Evolutionary conservation across 2,329 filamentous ascomycete genomes (phyloP).

Genomic region (Trichoderma harzianum): DNA sequence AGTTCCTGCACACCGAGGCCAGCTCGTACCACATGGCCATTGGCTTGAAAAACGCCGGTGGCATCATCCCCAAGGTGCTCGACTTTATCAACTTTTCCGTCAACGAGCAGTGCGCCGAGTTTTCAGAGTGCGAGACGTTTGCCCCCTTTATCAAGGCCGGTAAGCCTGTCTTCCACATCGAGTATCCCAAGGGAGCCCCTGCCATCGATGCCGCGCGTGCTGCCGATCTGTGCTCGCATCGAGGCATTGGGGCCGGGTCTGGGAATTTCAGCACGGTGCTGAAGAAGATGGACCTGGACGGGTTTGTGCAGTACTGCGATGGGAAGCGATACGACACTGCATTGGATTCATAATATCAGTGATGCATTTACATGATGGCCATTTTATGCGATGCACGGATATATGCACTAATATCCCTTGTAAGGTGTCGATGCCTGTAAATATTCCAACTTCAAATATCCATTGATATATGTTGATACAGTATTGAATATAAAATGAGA

Average conservation of each 20-base stretch:
- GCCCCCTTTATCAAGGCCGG: conserved; percentile 53
- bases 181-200: conserved; percentile 57
- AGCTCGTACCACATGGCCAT: conserved; percentile 53
- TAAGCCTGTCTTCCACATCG: conserved; percentile 72
- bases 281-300: conserved; percentile 62
- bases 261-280: conserved; percentile 60
- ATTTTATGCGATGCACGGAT: background rate
- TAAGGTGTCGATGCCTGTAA: background rate
- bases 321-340: conserved; percentile 30
- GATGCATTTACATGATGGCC: background rate
- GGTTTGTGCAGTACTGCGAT: conserved; percentile 58
- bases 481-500: background rate
- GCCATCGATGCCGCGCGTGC: conserved; percentile 33
- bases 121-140: conserved; percentile 58
- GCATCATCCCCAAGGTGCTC: conserved; percentile 50
- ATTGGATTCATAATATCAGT: background rate
- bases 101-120: conserved; percentile 66
- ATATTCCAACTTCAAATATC: background rate
- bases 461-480: background rate
- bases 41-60: conserved; percentile 66
- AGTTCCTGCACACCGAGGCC: conserved; percentile 57
- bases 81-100: conserved; percentile 61
- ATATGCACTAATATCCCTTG: background rate
- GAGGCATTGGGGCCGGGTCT: conserved; percentile 38
- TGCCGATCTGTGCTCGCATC: conserved; percentile 41